Base-by-base conservation (phyloP, 192 early-diverging fungal species). In the Backusella circina region DNA sequence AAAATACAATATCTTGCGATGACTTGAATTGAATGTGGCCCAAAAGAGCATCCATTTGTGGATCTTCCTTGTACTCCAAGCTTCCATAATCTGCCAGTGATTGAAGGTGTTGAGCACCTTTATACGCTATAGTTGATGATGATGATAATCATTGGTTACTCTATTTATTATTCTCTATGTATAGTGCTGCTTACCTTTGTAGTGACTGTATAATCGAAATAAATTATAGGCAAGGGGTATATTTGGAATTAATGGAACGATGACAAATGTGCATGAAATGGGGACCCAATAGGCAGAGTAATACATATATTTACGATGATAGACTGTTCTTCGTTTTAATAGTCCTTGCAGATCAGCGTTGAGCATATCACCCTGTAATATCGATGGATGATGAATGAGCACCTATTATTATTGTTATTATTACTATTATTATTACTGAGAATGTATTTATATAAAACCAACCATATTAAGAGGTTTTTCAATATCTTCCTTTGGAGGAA, bases 141-240 rank as follows among this genome's bases (percentile, higher is more conserved):
- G 30, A 9, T 47, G 10, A 31, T 18, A 47, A 16, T n/a, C 16
- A 5, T 26, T n/a, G 2, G 2, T 28, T 15, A 23, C 47, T 0
- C 8, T 10, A n/a, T 66, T 2, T 15, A 35, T 9, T 23, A 26
- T 67, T n/a, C n/a, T n/a, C n/a, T n/a, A n/a, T n/a, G n/a, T n/a
- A n/a, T n/a, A n/a, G n/a, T n/a, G n/a, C 16, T 16, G 16, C 23
- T 79, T 81, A 82, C 92, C 93, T 91, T 91, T 91, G 79, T 92
- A 93, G 65, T 94, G 92, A 76, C 90, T 92, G 78, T 93, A 94
- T 28, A 94, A 84, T 3, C 93, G 89, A 71, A 92, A 94, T 35
- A 91, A 70, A 79, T 94, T 94, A 77, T 94, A 94, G 33, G 91
- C 90, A 18, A 94, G 74, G 0, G 92, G 92, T 38, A 94, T 89